Evolutionary conservation across 2,329 filamentous ascomycete genomes (phyloP).

Genomic region (Colletotrichum noveboracense): DNA sequence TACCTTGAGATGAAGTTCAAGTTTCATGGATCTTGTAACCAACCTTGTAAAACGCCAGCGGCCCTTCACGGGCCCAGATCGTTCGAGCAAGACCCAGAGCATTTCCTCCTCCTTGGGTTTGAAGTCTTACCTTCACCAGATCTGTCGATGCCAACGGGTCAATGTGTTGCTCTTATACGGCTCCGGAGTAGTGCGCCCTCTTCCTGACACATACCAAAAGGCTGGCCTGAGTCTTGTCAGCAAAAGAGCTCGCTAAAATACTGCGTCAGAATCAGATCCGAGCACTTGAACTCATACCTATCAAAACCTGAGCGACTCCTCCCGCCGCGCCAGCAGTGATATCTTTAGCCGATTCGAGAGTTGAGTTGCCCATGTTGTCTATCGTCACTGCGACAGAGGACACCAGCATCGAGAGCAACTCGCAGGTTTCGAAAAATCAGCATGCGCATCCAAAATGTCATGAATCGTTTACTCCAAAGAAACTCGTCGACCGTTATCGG

Average conservation of each 20-base stretch:
- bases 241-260: rapidly evolving
- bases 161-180: background rate
- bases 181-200: background rate
- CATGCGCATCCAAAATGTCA: background rate
- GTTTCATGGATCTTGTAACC: background rate
- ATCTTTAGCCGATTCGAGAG: background rate
- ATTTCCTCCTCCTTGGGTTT: background rate
- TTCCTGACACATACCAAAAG: background rate
- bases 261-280: background rate
- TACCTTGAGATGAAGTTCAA: rapidly evolving
- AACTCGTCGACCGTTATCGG: background rate
- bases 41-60: background rate
- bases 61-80: background rate
- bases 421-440: background rate
- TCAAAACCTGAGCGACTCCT: background rate
- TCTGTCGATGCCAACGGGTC: background rate
- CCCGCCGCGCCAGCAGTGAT: background rate
- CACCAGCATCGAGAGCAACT: background rate
- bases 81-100: background rate
- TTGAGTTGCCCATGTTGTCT: background rate
- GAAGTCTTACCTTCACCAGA: background rate
- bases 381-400: background rate
- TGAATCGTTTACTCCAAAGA: background rate
- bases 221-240: background rate
- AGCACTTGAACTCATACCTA: background rate